Percentiles rank a stretch among this genome's conserved stretches.
Evolutionary conservation across 805 yeast genomes (phyloP).

Genomic region (Maudiozyma saulgeensis): DNA sequence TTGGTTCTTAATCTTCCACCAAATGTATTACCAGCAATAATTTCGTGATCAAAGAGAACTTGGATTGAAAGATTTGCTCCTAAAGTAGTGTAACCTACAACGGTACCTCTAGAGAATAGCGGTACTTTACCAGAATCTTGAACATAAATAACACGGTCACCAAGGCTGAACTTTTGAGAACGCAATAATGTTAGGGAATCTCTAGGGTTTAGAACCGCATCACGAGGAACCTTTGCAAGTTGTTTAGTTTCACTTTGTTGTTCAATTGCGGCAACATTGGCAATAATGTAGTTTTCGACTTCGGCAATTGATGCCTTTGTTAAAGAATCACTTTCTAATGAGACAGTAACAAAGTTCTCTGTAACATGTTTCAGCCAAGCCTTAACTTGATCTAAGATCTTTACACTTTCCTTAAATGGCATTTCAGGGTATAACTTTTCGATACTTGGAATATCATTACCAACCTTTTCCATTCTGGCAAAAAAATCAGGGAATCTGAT

Average conservation of each 20-base stretch:
- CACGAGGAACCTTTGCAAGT: constrained; percentile 73
- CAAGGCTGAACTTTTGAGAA: constrained; percentile 69
- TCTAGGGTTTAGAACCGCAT: constrained; percentile 69
- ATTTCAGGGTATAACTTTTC: constrained; percentile 31
- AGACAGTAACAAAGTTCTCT: constrained; percentile 49
- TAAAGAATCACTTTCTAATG: constrained; percentile 70
- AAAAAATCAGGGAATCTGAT: constrained; percentile 55
- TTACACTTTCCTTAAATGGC: constrained; percentile 21
- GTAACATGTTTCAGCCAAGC: constrained; percentile 42
- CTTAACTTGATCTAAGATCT: constrained; percentile 24
- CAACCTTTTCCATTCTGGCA: constrained; percentile 28
- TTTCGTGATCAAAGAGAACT: constrained; percentile 73
- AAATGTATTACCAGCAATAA: constrained; percentile 73
- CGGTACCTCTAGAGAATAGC: constrained; percentile 79
- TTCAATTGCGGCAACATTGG: constrained; percentile 37
- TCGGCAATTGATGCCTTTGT: constrained; percentile 54
- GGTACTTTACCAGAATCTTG: constrained; percentile 87
- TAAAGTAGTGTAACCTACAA: constrained; percentile 61
- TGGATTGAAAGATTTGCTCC: constrained; percentile 50
- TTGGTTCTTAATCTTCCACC: constrained; percentile 68
- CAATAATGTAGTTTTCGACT: constrained; percentile 53
- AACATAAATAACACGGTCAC: constrained; percentile 83
- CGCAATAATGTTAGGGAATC: constrained; percentile 63
- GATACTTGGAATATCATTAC: constrained; percentile 21
- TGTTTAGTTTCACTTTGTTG: constrained; percentile 42